Evolutionary conservation across 176 grass and related monocot species (phyloP).

Genomic region (Thinopyrum elongatum): DNA sequence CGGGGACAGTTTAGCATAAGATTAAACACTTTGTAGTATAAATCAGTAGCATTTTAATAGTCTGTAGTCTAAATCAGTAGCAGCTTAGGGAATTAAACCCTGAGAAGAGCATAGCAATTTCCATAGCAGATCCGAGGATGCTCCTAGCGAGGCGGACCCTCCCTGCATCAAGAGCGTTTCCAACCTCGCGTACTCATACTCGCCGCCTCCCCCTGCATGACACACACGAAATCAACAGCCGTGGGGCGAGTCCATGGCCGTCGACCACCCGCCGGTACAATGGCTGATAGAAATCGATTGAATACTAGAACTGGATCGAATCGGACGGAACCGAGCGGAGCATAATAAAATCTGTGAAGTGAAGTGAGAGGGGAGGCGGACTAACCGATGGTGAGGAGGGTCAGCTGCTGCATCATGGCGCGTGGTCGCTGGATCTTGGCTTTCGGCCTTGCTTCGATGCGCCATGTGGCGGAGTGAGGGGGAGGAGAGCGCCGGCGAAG

Average conservation of each 20-base stretch:
- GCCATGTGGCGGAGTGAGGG: not conserved
- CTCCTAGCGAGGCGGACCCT: conserved; percentile 31
- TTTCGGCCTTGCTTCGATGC: not conserved
- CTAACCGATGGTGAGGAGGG: conserved; percentile 35
- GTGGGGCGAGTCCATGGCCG: not conserved
- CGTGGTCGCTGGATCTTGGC: not conserved
- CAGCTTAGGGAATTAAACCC: no score
- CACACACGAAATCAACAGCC: not conserved
- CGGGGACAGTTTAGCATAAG: not conserved
- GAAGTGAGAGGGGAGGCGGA: not conserved
- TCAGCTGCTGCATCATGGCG: not conserved
- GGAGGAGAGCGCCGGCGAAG: not conserved
- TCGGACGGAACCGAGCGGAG: not conserved
- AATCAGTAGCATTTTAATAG: not conserved
- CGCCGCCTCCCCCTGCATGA: conserved; percentile 42
- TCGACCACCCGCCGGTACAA: no score
- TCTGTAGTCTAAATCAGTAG: no score
- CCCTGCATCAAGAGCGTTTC: conserved; percentile 54
- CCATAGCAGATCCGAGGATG: not conserved
- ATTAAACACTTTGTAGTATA: not conserved
- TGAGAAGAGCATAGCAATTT: no score
- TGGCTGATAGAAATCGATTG: not conserved
- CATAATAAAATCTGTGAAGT: not conserved
- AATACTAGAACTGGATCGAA: not conserved
- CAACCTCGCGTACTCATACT: conserved; percentile 30